These are phyloP conservation scores for Balakata baccata DNA, from an alignment of 345 rosid species.

Conservation along the genomic window DNA sequence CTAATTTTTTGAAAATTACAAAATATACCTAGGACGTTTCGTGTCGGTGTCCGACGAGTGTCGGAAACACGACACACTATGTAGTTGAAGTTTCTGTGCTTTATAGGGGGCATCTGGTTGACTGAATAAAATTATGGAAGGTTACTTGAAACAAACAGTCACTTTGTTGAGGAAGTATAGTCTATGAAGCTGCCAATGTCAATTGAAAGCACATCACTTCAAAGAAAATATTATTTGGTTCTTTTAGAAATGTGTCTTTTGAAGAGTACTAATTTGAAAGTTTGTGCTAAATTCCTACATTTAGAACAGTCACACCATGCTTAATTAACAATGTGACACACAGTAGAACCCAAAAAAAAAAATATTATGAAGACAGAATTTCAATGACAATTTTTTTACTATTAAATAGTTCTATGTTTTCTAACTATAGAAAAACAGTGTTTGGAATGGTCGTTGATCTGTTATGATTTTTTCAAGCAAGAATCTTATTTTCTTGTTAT, in stretches of 20 bases:
- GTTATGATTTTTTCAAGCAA: not conserved
- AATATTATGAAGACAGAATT: too few relatives aligned
- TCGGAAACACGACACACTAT: too few relatives aligned
- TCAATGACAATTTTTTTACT: not conserved
- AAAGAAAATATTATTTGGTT: not conserved
- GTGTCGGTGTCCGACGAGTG: too few relatives aligned
- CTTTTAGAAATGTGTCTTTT: not conserved
- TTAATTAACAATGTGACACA: not conserved
- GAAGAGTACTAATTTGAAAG: not conserved
- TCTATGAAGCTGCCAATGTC: not conserved
- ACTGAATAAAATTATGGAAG: not conserved
- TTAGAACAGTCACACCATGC: not conserved
- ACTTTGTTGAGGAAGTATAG: not conserved
- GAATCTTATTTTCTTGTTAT: not conserved
- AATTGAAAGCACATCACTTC: not conserved
- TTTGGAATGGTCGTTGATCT: constrained; percentile 7
- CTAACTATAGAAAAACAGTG: not conserved
- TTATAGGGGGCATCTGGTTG: constrained; percentile 6
- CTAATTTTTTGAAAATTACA: too few relatives aligned
- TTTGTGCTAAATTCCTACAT: not conserved
- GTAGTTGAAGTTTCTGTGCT: too few relatives aligned
- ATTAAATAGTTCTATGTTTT: not conserved
- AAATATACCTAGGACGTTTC: too few relatives aligned
- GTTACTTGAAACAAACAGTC: not conserved
- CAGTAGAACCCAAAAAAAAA: not conserved